These are phyloP conservation scores for Trichosporon coremiiforme DNA, from an alignment of 1,284 basidiomycete genomes.

Conservation along the genomic window DNA sequence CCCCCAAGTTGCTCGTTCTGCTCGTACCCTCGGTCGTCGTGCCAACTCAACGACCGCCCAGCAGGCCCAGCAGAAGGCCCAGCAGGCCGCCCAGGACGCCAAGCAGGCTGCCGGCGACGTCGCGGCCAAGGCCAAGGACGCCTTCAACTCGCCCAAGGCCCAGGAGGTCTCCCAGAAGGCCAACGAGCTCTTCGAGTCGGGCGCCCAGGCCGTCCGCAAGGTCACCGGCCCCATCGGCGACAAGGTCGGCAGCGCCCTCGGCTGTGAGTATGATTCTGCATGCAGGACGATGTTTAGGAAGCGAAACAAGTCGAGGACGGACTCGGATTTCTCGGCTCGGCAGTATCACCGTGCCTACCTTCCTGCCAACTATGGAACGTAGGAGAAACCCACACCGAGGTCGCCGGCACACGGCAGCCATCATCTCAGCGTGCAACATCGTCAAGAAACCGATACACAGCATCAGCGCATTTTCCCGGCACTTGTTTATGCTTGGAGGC, in stretches of 20 bases:
- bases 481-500: background rate
- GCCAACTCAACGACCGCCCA: slow-evolving; percentile 38
- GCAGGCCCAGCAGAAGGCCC: slow-evolving; percentile 49
- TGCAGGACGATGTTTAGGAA: background rate
- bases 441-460: background rate
- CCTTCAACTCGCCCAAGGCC: slow-evolving; percentile 18
- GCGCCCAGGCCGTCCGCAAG: slow-evolving; percentile 46
- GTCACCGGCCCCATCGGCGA: slow-evolving; percentile 56
- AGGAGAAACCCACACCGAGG: background rate
- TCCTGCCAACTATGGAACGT: slow-evolving; percentile 1
- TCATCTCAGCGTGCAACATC: background rate
- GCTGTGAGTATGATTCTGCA: slow-evolving; percentile 45
- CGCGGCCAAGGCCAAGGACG: slow-evolving; percentile 25
- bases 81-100: slow-evolving; percentile 25
- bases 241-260: slow-evolving; percentile 48
- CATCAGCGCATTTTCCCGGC: background rate
- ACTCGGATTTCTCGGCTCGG: slow-evolving; percentile 9
- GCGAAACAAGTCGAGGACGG: background rate
- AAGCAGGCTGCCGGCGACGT: slow-evolving; percentile 20
- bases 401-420: slow-evolving; percentile 4
- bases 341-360: slow-evolving; percentile 6
- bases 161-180: slow-evolving; percentile 18
- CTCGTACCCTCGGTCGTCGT: slow-evolving; percentile 27
- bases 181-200: slow-evolving; percentile 40
- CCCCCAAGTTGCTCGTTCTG: slow-evolving; percentile 31